Conservation (phyloP, 768 basidiomycete species). For the Sarcodon sp. region DNA sequence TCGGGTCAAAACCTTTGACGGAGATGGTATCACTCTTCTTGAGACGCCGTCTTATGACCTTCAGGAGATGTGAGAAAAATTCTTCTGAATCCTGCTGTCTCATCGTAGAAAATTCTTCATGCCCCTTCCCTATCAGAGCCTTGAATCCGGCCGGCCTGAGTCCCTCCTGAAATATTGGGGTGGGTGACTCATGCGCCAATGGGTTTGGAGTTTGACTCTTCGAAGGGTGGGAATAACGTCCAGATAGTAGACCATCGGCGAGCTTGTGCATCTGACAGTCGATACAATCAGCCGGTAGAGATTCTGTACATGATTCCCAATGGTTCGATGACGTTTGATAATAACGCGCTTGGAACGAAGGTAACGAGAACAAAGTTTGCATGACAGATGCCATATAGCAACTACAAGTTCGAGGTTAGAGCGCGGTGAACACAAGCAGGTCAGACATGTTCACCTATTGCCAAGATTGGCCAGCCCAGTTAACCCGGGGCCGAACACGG, state of each 20-base stretch:
- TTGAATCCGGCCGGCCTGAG: slow-evolving; percentile 79
- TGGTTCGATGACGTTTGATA: slow-evolving; percentile 35
- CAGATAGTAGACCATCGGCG: slow-evolving; percentile 85
- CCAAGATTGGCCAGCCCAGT: slow-evolving; percentile 90
- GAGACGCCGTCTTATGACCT: slow-evolving; percentile 53
- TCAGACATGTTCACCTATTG: slow-evolving; percentile 44
- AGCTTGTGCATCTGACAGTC: slow-evolving; percentile 93
- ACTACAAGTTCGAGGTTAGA: slow-evolving; percentile 23
- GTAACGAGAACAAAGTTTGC: slow-evolving; percentile 75
- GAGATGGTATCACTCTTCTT: slow-evolving; percentile 24
- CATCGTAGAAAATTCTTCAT: slow-evolving; percentile 94
- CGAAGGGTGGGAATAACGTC: slow-evolving; percentile 59
- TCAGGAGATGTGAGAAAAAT: slow-evolving; percentile 77
- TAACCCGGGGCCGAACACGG: slow-evolving; percentile 77
- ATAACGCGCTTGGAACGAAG: slow-evolving; percentile 68
- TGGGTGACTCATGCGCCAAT: slow-evolving; percentile 23
- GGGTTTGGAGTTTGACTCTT: slow-evolving; percentile 15
- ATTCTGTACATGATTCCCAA: slow-evolving; percentile 44
- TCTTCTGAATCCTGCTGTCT: slow-evolving; percentile 95
- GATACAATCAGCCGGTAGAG: slow-evolving; percentile 73
- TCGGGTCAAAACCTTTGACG: slow-evolving; percentile 46
- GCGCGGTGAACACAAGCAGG: background rate
- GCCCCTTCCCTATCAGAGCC: slow-evolving; percentile 80
- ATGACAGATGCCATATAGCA: slow-evolving; percentile 97
- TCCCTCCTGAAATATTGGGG: slow-evolving; percentile 70